Evolutionary conservation across 2,329 filamentous ascomycete genomes (phyloP), one percentile per base, ranked within the genome.

Genomic region (Penicillium sp.): DNA sequence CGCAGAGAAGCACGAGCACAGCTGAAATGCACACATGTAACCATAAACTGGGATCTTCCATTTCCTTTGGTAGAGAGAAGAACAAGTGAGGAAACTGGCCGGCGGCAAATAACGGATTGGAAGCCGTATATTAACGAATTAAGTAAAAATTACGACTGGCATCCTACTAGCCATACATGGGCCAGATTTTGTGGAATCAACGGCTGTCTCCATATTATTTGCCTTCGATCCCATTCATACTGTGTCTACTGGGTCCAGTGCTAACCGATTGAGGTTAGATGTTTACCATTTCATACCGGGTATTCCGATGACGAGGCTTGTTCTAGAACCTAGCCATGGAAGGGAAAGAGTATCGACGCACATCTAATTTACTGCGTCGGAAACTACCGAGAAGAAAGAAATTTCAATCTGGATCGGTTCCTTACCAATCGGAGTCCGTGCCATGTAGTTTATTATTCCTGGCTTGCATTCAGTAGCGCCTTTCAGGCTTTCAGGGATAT

Each of bases 1-100:
- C 93, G 62, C 95, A 93, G 0, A 90, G 82, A 57, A 97, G 79
- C 7, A 98, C 93, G 54, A 98, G 82, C n/a, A 85, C 82, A 56
- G 90, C 83, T 22, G 93, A 95, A 31, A 91, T 82, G 54, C 87
- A 81, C 59, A 93, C 83, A 70, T 96, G 91, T 44, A 93, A 79
- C 89, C 90, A 96, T 63, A 96, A 78, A 46, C 84, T 50, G 3
- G 46, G 19, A 14, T 88, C 87, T 24, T 82, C 78, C 10, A 77
- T 74, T 53, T 85, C 79, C 58, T 81, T 79, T 39, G 76, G 79
- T 47, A 42, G 19, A 42, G 39, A 22, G 14, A n/a, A 19, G 26
- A 14, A 19, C 4, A 43, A 52, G 13, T 49, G 44, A 27, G 24
- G 27, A 48, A 35, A 33, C 21, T 35, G 39, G 19, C 29, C 27